Percentiles rank a stretch among this genome's conserved stretches.
phyloP scores from a whole-genome alignment of 768 basidiomycete species.

The Leccinum imitatum region DNA sequence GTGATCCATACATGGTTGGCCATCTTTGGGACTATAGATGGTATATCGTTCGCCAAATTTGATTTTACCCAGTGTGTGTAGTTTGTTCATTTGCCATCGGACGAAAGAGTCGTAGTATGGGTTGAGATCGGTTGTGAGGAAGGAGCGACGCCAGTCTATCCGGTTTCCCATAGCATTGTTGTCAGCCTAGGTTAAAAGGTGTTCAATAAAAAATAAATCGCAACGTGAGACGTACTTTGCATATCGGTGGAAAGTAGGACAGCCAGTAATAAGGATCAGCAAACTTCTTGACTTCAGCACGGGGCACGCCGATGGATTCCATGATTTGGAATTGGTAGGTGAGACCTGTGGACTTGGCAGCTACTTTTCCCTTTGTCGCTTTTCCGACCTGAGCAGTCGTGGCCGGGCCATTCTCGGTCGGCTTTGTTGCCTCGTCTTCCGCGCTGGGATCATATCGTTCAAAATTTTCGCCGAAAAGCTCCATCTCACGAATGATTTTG shows the following conservation, averaged over 20 bases:
- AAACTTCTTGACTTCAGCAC: constrained; percentile 90
- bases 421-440: constrained; percentile 44
- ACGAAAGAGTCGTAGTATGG: constrained; percentile 98
- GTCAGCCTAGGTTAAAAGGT: constrained; percentile 47
- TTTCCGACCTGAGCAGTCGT: constrained; percentile 61
- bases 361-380: constrained; percentile 93
- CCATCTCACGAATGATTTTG: constrained; percentile 96
- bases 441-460: constrained; percentile 49
- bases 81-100: constrained; percentile 96
- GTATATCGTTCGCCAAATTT: constrained; percentile 99
- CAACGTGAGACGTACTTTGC: constrained; percentile 52
- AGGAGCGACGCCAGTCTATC: constrained; percentile 95
- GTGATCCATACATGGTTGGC: constrained; percentile 99
- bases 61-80: constrained; percentile 84
- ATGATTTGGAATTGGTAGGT: constrained; percentile 99
- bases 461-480: constrained; percentile 91
- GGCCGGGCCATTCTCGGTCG: constrained; percentile 41
- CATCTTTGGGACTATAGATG: constrained; percentile 97
- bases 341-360: constrained; percentile 89
- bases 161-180: constrained; percentile 88
- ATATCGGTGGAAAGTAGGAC: constrained; percentile 94
- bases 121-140: constrained; percentile 93
- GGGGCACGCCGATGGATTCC: constrained; percentile 89
- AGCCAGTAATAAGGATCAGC: constrained; percentile 95
- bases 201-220: not conserved